Evolutionary conservation across 2,329 filamentous ascomycete genomes (phyloP).

Genomic region (Pyrenophora tritici-repentis): DNA sequence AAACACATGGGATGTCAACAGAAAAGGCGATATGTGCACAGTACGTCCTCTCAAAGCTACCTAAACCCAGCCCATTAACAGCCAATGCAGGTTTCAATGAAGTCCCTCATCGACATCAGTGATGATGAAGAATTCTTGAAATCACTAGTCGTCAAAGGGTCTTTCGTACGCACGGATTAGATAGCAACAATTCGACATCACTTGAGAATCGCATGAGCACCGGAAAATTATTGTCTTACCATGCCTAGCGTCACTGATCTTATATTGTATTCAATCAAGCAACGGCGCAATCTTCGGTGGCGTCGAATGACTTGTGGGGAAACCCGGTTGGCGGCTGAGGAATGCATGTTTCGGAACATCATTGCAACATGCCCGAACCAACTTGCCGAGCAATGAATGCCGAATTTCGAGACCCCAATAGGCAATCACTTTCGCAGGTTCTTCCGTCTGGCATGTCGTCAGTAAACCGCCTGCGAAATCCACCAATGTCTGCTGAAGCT

Average conservation of each 20-base stretch:
- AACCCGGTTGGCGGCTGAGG: slow-evolving; percentile 1
- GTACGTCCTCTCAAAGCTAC: slow-evolving; percentile 10
- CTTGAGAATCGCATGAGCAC: background rate
- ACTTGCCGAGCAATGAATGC: background rate
- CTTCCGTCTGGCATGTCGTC: slow-evolving; percentile 12
- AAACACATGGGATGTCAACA: slow-evolving; percentile 20
- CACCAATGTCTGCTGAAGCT: slow-evolving; percentile 19
- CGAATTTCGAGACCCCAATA: background rate
- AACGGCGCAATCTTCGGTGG: slow-evolving; percentile 23
- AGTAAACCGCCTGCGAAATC: slow-evolving; percentile 5
- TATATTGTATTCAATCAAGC: slow-evolving; percentile 29
- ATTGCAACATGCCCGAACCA: slow-evolving; percentile 1
- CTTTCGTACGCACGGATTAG: too few species aligned
- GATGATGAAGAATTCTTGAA: too few species aligned
- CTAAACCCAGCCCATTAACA: background rate
- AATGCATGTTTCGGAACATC: slow-evolving; percentile 10
- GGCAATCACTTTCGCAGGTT: slow-evolving; percentile 4
- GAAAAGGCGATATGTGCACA: slow-evolving; percentile 23
- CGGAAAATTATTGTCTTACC: slow-evolving; percentile 16
- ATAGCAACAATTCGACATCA: background rate
- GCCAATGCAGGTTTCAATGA: slow-evolving; percentile 9
- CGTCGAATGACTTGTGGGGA: slow-evolving; percentile 15
- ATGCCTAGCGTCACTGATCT: slow-evolving; percentile 6
- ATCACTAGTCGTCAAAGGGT: too few species aligned
- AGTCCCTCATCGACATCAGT: background rate